Evolutionary conservation across 1,139 yeast genomes (phyloP).

Genomic region (Geotrichum histeridarum): DNA sequence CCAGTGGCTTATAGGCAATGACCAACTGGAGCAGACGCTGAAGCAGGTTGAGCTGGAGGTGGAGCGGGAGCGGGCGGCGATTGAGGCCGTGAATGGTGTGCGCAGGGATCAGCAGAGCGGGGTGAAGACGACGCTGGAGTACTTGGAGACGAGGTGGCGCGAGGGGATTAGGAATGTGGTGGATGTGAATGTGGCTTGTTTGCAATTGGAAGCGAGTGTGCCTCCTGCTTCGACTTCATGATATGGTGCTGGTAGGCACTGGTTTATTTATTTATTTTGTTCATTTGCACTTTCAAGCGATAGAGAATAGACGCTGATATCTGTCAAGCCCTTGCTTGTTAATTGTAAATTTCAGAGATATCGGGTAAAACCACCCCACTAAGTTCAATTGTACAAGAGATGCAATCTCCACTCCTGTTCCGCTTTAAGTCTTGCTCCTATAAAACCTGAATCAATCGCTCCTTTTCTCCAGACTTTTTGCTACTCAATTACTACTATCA

Average conservation of each 20-base stretch:
- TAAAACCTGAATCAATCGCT: too few species aligned
- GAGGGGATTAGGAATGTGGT: conserved; percentile 27
- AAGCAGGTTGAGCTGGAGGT: conserved; percentile 25
- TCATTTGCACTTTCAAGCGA: neutral
- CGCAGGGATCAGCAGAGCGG: conserved; percentile 28
- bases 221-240: conserved; percentile 11
- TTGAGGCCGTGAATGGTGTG: conserved; percentile 26
- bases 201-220: conserved; percentile 20
- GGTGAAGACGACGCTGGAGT: conserved; percentile 27
- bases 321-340: neutral
- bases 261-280: neutral
- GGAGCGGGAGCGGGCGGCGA: conserved; percentile 21
- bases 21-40: conserved; percentile 29
- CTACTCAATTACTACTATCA: too few species aligned
- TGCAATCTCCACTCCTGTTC: too few species aligned
- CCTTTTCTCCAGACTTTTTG: too few species aligned
- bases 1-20: conserved; percentile 37
- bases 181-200: conserved; percentile 31
- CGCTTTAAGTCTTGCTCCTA: too few species aligned
- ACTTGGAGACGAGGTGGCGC: conserved; percentile 30
- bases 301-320: neutral
- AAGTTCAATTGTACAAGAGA: too few species aligned
- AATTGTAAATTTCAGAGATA: neutral
- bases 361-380: too few species aligned
- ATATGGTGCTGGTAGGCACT: neutral